Evolutionary conservation across 2,329 filamentous ascomycete genomes (phyloP).

Genomic region (Cytospora piceae): DNA sequence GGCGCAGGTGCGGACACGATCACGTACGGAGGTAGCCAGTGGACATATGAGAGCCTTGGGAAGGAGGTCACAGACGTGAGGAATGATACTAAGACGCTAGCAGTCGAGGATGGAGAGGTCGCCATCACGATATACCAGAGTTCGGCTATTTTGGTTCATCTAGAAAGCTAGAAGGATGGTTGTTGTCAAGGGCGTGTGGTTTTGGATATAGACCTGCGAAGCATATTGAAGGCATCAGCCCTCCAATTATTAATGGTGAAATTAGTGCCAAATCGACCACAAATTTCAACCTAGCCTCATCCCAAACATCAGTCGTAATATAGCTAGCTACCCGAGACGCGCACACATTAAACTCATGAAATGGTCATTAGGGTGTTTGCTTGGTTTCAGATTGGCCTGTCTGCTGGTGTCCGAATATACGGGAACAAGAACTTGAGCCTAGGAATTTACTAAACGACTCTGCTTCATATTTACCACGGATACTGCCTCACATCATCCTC

Average conservation of each 20-base stretch:
- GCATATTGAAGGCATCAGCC: neutral
- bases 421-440: neutral
- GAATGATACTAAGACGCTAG: constrained; percentile 37
- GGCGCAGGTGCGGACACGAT: constrained; percentile 40
- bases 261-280: neutral
- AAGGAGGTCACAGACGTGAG: constrained; percentile 40
- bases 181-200: neutral
- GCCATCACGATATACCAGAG: constrained; percentile 37
- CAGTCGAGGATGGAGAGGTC: constrained; percentile 36
- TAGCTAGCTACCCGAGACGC: neutral
- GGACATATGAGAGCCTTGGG: constrained; percentile 42
- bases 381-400: neutral
- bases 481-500: constrained; percentile 66
- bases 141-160: constrained; percentile 36
- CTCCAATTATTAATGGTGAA: neutral
- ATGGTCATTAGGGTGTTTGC: neutral
- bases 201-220: neutral
- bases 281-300: neutral
- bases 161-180: neutral
- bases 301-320: neutral
- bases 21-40: constrained; percentile 45
- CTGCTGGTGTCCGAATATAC: neutral
- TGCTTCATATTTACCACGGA: constrained; percentile 52
- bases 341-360: neutral
- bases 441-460: neutral